These are phyloP conservation scores for Secale cereale DNA, from an alignment of 176 grass and related monocot genomes.

Conservation along the genomic window DNA sequence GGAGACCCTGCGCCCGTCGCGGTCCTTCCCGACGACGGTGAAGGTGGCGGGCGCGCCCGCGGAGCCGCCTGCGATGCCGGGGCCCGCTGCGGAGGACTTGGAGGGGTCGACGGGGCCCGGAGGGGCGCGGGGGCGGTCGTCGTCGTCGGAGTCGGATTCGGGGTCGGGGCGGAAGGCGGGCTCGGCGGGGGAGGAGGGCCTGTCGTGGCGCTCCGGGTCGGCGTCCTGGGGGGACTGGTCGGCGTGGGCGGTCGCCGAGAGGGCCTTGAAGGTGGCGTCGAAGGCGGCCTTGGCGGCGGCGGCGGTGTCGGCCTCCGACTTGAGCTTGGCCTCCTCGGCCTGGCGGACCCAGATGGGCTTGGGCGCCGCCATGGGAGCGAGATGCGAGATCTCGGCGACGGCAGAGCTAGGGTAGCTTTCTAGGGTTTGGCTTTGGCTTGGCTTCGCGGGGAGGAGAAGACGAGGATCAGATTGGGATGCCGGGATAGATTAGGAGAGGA, in stretches of 20 bases:
- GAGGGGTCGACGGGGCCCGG: slow-evolving; percentile 64
- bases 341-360: slow-evolving; percentile 90
- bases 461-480: not conserved
- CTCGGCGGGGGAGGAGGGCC: slow-evolving; percentile 24
- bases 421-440: slow-evolving; percentile 2
- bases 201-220: not conserved
- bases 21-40: slow-evolving; percentile 67
- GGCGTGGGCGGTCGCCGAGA: slow-evolving; percentile 33
- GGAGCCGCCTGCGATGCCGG: slow-evolving; percentile 65
- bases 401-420: not conserved
- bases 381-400: slow-evolving; percentile 2
- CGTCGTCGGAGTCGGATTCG: slow-evolving; percentile 5
- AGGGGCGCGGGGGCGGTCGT: slow-evolving; percentile 36
- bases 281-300: slow-evolving; percentile 94
- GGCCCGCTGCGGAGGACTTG: slow-evolving; percentile 61
- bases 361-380: slow-evolving; percentile 42
- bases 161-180: slow-evolving; percentile 3
- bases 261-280: slow-evolving; percentile 80
- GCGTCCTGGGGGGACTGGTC: slow-evolving; percentile 16
- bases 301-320: slow-evolving; percentile 84
- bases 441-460: not conserved
- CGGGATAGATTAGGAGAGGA: not conserved
- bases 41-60: slow-evolving; percentile 52
- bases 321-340: slow-evolving; percentile 93
- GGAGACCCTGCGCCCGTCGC: slow-evolving; percentile 47